Evolutionary conservation across 768 basidiomycete genomes (phyloP), one percentile per base, ranked within the genome.

Genomic region (Rhizopogon rudus): DNA sequence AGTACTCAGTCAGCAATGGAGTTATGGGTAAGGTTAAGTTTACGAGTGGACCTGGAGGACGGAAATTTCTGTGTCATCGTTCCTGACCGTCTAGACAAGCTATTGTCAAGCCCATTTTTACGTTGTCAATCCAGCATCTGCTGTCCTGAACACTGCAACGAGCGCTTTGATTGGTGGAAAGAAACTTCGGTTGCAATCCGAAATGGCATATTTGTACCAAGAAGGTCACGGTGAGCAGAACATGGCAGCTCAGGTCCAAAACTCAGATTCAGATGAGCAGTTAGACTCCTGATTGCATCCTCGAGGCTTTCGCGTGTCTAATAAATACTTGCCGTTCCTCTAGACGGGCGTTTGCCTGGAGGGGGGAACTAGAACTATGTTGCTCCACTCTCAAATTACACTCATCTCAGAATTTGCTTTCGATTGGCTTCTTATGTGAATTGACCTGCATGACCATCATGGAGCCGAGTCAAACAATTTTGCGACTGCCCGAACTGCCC

Each of bases 251-350:
- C 17, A 48, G 31, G 31, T 48, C 33, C 31, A 48, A 46, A 46
- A 17, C 31, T 46, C 31, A 33, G 44, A 31, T 13, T 37, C 35
- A 37, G 54, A 10, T 51, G 66, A 66, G 60, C 65, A 63, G 67
- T 42, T 28, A 37, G 35, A 39, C 46, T 48, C 55, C 55, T 58
- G 65, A 61, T 58, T 57, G 60, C 67, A 58, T 71, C 68, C 68
- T 69, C 70, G 67, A 69, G 68, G 68, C 60, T 61, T 57, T 64
- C 64, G 60, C 66, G 60, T 69, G 71, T 68, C 40, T 31, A 44
- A 44, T 44, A 14, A 53, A 53, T 46, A 54, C 31, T 51, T 59
- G 55, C 42, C 49, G 45, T 55, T 48, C 59, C 60, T 31, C 57
- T 58, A 33, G 37, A 40, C n/a, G 40, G 50, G 25, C 50, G 25